Conservation (phyloP, 345 rosid species). For the Bruguiera gymnorhiza region DNA sequence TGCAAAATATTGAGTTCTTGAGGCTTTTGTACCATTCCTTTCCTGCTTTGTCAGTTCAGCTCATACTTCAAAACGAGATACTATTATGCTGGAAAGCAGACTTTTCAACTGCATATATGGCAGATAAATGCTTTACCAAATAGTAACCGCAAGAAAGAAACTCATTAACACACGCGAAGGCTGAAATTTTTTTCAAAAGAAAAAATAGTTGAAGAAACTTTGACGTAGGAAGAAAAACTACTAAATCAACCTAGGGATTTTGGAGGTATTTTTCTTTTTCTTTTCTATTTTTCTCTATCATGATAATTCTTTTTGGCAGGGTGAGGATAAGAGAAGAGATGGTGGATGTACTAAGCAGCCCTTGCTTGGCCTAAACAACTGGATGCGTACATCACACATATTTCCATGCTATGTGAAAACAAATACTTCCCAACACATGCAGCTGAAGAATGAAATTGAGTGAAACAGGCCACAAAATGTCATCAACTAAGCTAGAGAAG, state of each 20-base stretch:
- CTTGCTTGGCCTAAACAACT: no score
- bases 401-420: not conserved
- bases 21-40: not conserved
- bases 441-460: not conserved
- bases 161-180: not conserved
- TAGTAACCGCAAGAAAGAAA: not conserved
- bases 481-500: not conserved
- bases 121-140: no score
- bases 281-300: no score
- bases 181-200: not conserved
- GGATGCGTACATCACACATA: not conserved
- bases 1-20: slow-evolving; percentile 3
- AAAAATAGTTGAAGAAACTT: not conserved
- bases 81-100: not conserved
- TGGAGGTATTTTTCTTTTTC: no score
- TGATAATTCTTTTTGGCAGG: no score
- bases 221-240: not conserved
- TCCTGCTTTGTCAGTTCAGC: not conserved
- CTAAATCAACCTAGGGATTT: no score
- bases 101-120: not conserved
- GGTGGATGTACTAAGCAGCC: no score
- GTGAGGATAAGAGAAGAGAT: no score
- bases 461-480: not conserved
- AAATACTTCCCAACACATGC: not conserved
- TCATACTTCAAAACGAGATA: not conserved